These are phyloP conservation scores for Achaetomiella virescens DNA, from an alignment of 495 filamentous ascomycete species.

Conservation along the genomic window DNA sequence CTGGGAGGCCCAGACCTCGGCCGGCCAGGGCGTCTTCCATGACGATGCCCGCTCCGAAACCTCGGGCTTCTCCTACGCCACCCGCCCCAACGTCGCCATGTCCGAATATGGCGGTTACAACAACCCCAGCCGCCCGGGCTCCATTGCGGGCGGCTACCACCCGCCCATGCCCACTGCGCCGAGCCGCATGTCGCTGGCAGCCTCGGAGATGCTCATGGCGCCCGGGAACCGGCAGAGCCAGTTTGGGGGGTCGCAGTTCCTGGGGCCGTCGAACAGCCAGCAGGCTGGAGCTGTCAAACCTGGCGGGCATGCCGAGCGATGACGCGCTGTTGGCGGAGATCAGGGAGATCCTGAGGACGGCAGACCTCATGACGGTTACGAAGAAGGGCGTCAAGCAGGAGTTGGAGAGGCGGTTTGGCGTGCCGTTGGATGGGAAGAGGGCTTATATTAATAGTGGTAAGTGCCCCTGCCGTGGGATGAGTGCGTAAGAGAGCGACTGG, in stretches of 20 bases:
- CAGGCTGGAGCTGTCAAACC: conserved; percentile 61
- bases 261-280: conserved; percentile 37
- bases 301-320: conserved; percentile 68
- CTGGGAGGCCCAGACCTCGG: conserved; percentile 80
- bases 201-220: conserved; percentile 55
- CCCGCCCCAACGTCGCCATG: conserved; percentile 55
- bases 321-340: conserved; percentile 92
- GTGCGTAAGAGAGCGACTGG: not conserved
- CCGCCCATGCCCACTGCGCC: conserved; percentile 15
- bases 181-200: conserved; percentile 70
- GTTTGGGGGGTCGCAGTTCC: conserved; percentile 43
- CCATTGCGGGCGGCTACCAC: conserved; percentile 61
- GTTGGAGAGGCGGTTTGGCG: conserved; percentile 80
- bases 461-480: conserved; percentile 23
- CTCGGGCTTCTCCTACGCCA: conserved; percentile 86
- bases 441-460: conserved; percentile 91
- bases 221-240: conserved; percentile 39
- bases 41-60: conserved; percentile 84
- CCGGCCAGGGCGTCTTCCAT: conserved; percentile 25
- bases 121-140: conserved; percentile 59
- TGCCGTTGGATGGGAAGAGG: conserved; percentile 71
- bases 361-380: conserved; percentile 94
- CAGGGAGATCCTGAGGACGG: conserved; percentile 79
- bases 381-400: conserved; percentile 98
- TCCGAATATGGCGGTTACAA: conserved; percentile 55